phyloP scores from a whole-genome alignment of 2,329 filamentous ascomycete species.

The Coniochaeta prunicola region DNA sequence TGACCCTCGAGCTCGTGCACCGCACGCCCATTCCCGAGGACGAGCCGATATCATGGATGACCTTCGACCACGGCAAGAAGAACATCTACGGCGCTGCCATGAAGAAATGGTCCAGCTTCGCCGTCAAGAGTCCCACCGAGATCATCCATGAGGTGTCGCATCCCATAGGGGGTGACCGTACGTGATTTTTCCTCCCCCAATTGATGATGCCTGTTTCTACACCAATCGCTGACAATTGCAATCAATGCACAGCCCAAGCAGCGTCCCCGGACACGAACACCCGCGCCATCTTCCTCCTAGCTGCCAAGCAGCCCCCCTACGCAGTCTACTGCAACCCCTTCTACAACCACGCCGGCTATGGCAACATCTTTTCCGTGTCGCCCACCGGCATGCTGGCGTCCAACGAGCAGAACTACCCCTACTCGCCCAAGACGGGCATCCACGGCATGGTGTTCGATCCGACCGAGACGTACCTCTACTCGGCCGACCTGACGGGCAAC shows the following conservation, averaged over 20 bases:
- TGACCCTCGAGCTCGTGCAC: constrained; percentile 69
- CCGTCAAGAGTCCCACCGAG: constrained; percentile 66
- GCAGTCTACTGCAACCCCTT: constrained; percentile 87
- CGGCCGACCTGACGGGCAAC: constrained; percentile 69
- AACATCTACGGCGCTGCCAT: constrained; percentile 84
- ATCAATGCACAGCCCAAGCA: constrained; percentile 49
- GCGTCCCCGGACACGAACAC: constrained; percentile 68
- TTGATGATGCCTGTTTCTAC: too few species aligned
- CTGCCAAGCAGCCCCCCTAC: constrained; percentile 69
- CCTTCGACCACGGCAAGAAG: constrained; percentile 76
- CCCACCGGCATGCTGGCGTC: constrained; percentile 47
- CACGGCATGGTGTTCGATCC: constrained; percentile 80
- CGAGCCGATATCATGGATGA: constrained; percentile 91
- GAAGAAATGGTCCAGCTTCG: constrained; percentile 88
- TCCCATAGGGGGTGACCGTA: constrained; percentile 70
- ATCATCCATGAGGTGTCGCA: constrained; percentile 71
- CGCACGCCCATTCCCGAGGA: constrained; percentile 73
- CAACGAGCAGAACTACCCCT: constrained; percentile 67
- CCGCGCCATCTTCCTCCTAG: constrained; percentile 81
- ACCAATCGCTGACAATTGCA: not conserved
- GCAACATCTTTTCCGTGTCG: constrained; percentile 66
- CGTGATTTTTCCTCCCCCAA: too few species aligned
- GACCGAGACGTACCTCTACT: constrained; percentile 68
- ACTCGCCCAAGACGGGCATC: constrained; percentile 63
- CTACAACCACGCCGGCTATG: constrained; percentile 76